Base-by-base conservation (phyloP, 208 protist genomes). In the Crithidia thermophila region DNA sequence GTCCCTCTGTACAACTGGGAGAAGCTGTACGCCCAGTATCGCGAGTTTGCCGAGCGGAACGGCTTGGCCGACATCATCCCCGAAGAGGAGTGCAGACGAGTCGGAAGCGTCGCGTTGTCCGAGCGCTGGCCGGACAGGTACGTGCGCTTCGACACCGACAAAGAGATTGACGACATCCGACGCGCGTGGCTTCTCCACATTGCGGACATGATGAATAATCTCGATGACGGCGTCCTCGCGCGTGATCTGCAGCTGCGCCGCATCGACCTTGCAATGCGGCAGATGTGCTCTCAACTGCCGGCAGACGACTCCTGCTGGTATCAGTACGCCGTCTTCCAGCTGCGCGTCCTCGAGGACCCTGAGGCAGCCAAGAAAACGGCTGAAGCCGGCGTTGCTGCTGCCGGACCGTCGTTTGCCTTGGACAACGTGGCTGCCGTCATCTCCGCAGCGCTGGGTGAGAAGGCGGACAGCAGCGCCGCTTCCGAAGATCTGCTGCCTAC, bases 111-210 rank as follows among this genome's bases (percentile, higher is more conserved):
- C 8, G 36, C 83, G 34, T 28, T 23, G 4, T 6, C 21, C 7
- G 85, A 90, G 42, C 30, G 3, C 18, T 95, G 90, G 87, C 90
- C 90, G 27, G 82, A 93, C 64, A 69, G 87, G 10, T 93, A 91
- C 69, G 74, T 75, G 1, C 53, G 80, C 14, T 47, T 87, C 25
- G 64, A 60, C 36, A 69, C 27, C 1, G 69, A 77, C 14, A 61
- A 33, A 1, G 73, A 78, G 23, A 71, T 56, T n/a, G 52, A 73
- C 33, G 56, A 70, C 13, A 34, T 91, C 18, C 77, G 75, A 27
- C 42, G 23, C 18, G 68, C 76, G 36, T 95, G 85, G 84, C 73
- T 84, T 16, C 42, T 18, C 7, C 77, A 91, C 39, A 56, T 93
- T 20, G 40, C 61, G 13, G 47, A 11, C 39, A 86, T 95, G 80